Evolutionary conservation across 2,329 filamentous ascomycete species (phyloP).

Genomic region (Exophiala spinifera): DNA sequence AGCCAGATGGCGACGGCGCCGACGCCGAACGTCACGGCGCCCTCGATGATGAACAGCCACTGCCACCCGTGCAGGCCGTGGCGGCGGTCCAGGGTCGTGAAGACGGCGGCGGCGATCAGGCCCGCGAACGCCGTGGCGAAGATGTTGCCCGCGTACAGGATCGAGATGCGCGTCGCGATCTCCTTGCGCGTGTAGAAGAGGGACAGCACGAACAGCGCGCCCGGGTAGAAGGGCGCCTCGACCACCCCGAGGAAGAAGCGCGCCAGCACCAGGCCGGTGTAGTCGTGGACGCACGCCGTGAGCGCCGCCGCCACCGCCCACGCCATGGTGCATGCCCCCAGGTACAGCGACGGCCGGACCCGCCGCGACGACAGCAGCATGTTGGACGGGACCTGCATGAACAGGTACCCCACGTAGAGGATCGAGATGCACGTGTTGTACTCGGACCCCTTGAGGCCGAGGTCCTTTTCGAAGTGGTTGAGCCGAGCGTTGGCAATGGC

Average conservation of each 20-base stretch:
- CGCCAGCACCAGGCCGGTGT: conserved; percentile 10
- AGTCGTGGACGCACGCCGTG: neutral
- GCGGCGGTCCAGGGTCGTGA: conserved; percentile 50
- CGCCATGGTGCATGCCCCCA: neutral
- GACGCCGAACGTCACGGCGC: conserved; percentile 45
- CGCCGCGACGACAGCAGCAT: conserved; percentile 47
- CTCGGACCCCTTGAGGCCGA: no score
- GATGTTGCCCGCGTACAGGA: conserved; percentile 59
- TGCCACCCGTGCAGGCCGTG: conserved; percentile 45
- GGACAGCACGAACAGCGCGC: conserved; percentile 34
- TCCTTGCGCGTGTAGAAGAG: conserved; percentile 46
- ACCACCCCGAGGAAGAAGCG: conserved; percentile 44
- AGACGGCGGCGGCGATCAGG: conserved; percentile 56
- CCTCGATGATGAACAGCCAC: conserved; percentile 60
- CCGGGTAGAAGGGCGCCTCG: conserved; percentile 54
- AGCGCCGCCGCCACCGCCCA: no score
- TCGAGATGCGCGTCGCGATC: conserved; percentile 51
- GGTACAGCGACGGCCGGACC: conserved; percentile 11
- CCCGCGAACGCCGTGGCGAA: conserved; percentile 61
- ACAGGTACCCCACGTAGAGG: conserved; percentile 57
- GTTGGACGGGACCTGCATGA: conserved; percentile 53
- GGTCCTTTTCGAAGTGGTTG: no score
- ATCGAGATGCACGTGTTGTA: conserved; percentile 17
- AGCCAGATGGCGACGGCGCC: conserved; percentile 41
- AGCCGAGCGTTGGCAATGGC: no score